phyloP scores from a whole-genome alignment of 176 grass and related monocot species.

The Melocanna baccifera region DNA sequence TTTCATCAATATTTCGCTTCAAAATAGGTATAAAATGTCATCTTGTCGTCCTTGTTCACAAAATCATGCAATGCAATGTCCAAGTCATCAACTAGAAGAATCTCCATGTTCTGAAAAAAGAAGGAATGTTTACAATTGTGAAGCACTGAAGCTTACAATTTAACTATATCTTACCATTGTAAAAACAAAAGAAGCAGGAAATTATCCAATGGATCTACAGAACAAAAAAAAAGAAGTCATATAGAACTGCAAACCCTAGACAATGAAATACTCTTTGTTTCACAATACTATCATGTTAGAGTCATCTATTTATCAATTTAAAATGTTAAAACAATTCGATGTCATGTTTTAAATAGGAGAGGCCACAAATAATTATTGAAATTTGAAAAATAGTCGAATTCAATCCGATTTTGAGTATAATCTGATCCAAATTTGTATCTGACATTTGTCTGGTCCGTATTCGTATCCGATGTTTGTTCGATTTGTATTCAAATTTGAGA shows the following conservation, averaged over 20 bases:
- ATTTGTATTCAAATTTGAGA: no score
- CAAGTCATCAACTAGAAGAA: slow-evolving; percentile 93
- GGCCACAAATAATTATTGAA: no score
- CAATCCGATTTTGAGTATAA: no score
- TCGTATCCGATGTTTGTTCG: no score
- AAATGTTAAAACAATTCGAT: no score
- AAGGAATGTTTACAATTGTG: neutral
- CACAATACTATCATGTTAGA: neutral
- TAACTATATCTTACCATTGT: neutral
- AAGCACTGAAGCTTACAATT: slow-evolving; percentile 10
- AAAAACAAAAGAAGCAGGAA: neutral
- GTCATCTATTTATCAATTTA: no score
- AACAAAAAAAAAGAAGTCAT: neutral
- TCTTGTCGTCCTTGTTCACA: slow-evolving; percentile 96
- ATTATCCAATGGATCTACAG: neutral
- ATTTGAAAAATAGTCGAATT: no score
- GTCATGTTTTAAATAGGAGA: no score
- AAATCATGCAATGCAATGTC: slow-evolving; percentile 98
- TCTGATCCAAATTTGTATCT: no score
- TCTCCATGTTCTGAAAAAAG: slow-evolving; percentile 91
- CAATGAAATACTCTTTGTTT: slow-evolving; percentile 13
- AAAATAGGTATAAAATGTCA: slow-evolving; percentile 81
- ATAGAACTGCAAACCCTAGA: neutral
- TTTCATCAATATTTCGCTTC: slow-evolving; percentile 85
- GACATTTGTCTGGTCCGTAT: no score